Evolutionary conservation across 371 early-diverging fungal genomes (phyloP), one percentile per base, ranked within the genome.

Genomic region (Mortierella sp.): DNA sequence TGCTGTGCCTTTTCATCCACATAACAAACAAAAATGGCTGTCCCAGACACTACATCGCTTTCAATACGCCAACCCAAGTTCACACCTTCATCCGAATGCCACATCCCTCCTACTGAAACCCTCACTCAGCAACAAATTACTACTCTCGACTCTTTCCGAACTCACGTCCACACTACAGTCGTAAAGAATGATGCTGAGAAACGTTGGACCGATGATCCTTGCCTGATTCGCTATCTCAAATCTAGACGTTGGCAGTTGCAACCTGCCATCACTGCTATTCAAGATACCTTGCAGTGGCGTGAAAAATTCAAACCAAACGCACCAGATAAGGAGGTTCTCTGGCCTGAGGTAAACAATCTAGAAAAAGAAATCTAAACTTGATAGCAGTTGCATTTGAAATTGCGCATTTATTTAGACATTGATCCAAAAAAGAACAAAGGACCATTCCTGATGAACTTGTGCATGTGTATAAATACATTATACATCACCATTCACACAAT

Each of bases 251-350:
- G 93, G 93, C 85, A 93, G 68, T 70, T 83, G 26, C 84, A 83
- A 58, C 86, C 88, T 37, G 88, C 96, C 31, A 85, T 86, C 29
- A 85, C 79, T 42, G 87, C 93, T 63, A 77, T 97, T 28, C 87
- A 88, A 63, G 87, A 84, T 35, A 91, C 95, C 0, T 79, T 97
- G 13, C 76, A 82, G 58, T 97, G 97, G 97, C 88, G 92, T 49
- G 86, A 87, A 66, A 87, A 76, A 45, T 95, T 91, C 83, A 84
- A 89, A 7, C 96, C 96, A 4, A 86, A 91, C 53, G 79, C 87
- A 5, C 91, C 96, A 31, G 89, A 91, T 26, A 88, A 93, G 9
- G 90, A 89, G 2, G 89, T 90, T 47, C 89, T 97, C 66, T 88
- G 87, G 62, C 81, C 83, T 28, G 97, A 97, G 88, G 91, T 89